phyloP scores from a whole-genome alignment of 495 filamentous ascomycete genomes.

The Penicillium steckii region DNA sequence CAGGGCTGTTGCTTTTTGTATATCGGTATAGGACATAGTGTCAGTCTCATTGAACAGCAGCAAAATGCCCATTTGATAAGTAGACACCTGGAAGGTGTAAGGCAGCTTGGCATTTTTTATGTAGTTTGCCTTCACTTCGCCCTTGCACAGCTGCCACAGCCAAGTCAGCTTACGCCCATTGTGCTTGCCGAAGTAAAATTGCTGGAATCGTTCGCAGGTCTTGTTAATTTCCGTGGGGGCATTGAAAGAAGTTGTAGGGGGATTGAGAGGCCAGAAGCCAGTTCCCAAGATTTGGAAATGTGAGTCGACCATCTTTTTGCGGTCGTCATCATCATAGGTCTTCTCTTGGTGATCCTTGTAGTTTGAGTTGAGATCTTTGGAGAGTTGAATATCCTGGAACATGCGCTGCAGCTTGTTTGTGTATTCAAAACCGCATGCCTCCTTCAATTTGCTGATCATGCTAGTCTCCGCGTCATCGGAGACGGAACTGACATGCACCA shows the following conservation, averaged over 20 bases:
- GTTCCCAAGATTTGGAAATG: conserved; percentile 89
- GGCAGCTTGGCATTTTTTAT: conserved; percentile 82
- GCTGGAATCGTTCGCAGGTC: conserved; percentile 83
- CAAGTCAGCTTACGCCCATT: conserved; percentile 94
- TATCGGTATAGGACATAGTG: conserved; percentile 82
- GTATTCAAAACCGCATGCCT: conserved; percentile 98
- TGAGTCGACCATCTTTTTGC: conserved; percentile 65
- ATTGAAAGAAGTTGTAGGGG: conserved; percentile 81
- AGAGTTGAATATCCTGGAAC: conserved; percentile 99
- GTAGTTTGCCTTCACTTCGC: conserved; percentile 93
- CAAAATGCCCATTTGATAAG: conserved; percentile 97
- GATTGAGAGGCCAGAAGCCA: conserved; percentile 92
- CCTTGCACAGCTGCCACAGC: conserved; percentile 98
- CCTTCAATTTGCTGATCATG: conserved; percentile 99
- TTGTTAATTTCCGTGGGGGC: conserved; percentile 81
- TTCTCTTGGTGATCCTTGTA: conserved; percentile 73
- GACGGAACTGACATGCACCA: conserved; percentile 91
- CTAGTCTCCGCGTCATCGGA: conserved; percentile 97
- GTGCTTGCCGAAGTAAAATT: conserved; percentile 94
- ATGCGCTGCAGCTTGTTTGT: conserved; percentile 99
- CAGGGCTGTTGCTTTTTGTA: conserved; percentile 75
- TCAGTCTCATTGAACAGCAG: conserved; percentile 92
- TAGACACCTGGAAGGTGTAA: conserved; percentile 96
- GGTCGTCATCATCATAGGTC: conserved; percentile 59
- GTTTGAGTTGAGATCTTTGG: conserved; percentile 87